phyloP scores from a whole-genome alignment of 768 basidiomycete genomes.

The Myochromella boudieri region DNA sequence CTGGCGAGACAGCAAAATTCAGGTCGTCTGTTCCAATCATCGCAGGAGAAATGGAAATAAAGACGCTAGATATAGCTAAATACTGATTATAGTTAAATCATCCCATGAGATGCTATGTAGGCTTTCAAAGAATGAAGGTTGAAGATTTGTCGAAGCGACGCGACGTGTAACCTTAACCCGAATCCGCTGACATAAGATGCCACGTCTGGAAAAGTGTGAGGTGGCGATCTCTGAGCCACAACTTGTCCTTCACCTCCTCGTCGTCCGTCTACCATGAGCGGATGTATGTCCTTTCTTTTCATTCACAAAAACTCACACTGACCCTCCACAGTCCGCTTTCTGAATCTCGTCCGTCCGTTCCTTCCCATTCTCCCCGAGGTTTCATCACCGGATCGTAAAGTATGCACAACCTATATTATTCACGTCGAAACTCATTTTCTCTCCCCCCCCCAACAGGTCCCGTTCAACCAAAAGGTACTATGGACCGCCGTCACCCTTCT shows the following conservation, averaged over 20 bases:
- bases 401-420: slow-evolving; percentile 29
- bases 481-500: slow-evolving; percentile 99
- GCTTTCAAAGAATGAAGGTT: no score
- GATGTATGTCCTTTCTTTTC: slow-evolving; percentile 53
- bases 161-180: slow-evolving; percentile 14
- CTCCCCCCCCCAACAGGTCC: slow-evolving; percentile 56
- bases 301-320: neutral
- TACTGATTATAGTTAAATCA: no score
- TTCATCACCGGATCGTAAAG: slow-evolving; percentile 96
- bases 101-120: no score
- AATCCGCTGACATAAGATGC: slow-evolving; percentile 34
- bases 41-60: no score
- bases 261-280: slow-evolving; percentile 63
- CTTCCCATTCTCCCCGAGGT: slow-evolving; percentile 96
- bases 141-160: no score
- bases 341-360: slow-evolving; percentile 98
- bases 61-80: no score
- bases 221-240: slow-evolving; percentile 20
- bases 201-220: slow-evolving; percentile 41
- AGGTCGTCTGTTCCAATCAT: no score
- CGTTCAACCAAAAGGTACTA: slow-evolving; percentile 97
- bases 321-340: slow-evolving; percentile 75
- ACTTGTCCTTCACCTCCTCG: slow-evolving; percentile 22
- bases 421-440: neutral
- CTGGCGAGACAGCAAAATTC: no score